Base-by-base conservation (phyloP, 2,329 filamentous ascomycete species). In the Seiridium cupressi region DNA sequence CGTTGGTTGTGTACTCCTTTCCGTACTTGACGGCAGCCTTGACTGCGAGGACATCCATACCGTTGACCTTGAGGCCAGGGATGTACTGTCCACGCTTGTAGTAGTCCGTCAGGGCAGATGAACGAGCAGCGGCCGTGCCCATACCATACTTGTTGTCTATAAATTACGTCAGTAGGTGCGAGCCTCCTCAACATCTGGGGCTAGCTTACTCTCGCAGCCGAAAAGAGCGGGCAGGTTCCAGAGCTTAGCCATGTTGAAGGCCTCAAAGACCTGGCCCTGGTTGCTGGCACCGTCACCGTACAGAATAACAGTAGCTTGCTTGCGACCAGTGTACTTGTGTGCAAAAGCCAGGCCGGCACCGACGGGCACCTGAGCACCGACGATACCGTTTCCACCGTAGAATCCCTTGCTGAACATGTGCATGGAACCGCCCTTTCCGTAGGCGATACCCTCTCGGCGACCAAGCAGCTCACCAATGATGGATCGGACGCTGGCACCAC, bases 61-160 rank as follows among this genome's bases (percentile, higher is more conserved):
- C 95, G 82, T 99, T 99, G 79, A 99, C 92, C 87, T 99, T 99
- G 72, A 99, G 88, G 82, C 95, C 95, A 61, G 95, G 94, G 69
- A 99, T 99, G 85, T 98, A 99, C 83, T 99, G 95, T 68, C 95
- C 95, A 81, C 95, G 94, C 89, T 98, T 98, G 88, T 99, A 98
- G 89, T 99, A 99, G 79, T 99, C 95, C 77, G 95, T 98, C 75
- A 97, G 82, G 71, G 95, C 95, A 62, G 95, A 94, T 63, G 95
- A 93, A 72, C 95, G 93, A 79, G 90, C 89, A 68, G 95, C 94
- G 63, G 95, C 91, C 65, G 95, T 99, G 81, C 95, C 95, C 95
- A 99, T 99, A 78, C 95, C 95, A 78, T 99, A 99, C 82, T 99
- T 99, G 90, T 99, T 99, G 88, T 99, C 93, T 97, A 59, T 18